Evolutionary conservation across 2,329 filamentous ascomycete species (phyloP), one percentile per base, ranked within the genome.

Genomic region (Colletotrichum navitas): DNA sequence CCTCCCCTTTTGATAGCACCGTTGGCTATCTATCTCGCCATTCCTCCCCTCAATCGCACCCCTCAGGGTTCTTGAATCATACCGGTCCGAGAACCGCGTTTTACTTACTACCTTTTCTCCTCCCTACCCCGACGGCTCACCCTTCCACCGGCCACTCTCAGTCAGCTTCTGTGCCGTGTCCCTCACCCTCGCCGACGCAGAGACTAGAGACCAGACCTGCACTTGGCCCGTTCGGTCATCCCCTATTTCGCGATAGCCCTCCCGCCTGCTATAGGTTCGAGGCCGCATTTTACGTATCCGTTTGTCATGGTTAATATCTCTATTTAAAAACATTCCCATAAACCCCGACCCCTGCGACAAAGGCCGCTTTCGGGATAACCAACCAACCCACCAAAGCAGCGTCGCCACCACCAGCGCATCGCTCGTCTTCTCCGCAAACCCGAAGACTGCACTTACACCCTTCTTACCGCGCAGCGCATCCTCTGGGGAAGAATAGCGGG

Each of bases 401-500:
- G 6, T 32, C 51, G 34, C 14, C 52, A 55, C 18, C 52, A 54
- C 16, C 21, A 18, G 29, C 51, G 60, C 61, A 61, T 65, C 51
- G 51, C 63, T 68, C n/a, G 59, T 54, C 56, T 68, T 68, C 63
- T 71, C 68, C 68, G 62, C 64, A 71, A 47, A 43, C 47, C 52
- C 60, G 63, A 52, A 63, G 68, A 49, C 56, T 70, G 56, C 66
- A 73, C 66, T 71, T 73, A 74, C 73, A 73, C 66, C 60, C 59
- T 68, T 36, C 69, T 54, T 64, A 58, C 68, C 59, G 66, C 47
- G 59, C 24, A 66, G 60, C 66, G 45, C 29, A 59, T 51, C 51
- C 62, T 73, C 73, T 58, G 73, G 71, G 71, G 73, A 51, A 51
- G 6, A 71, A 68, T 66, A 73, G 73, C 73, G 73, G 73, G 73